Percentiles rank a stretch among this genome's conserved stretches.
phyloP scores from a whole-genome alignment of 2,329 filamentous ascomycete species.

The Leptosphaerulina australis region DNA sequence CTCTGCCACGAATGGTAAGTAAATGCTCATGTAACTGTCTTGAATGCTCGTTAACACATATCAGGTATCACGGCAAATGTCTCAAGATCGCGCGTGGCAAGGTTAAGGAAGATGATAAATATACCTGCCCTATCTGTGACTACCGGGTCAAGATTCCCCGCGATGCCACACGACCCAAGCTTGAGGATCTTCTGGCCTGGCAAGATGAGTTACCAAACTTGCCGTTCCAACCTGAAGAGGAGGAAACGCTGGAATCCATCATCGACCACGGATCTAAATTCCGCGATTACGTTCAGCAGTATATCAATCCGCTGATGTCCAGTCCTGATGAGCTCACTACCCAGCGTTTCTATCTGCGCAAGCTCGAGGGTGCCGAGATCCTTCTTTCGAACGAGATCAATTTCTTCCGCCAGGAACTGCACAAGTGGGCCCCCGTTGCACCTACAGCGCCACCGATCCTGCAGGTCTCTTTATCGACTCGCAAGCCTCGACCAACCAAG shows the following conservation, averaged over 20 bases:
- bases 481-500: slow-evolving; percentile 95
- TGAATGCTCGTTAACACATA: slow-evolving; percentile 31
- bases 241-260: slow-evolving; percentile 83
- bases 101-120: slow-evolving; percentile 97
- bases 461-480: slow-evolving; percentile 85
- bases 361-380: slow-evolving; percentile 96
- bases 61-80: slow-evolving; percentile 97
- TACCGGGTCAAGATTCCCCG: slow-evolving; percentile 96
- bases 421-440: slow-evolving; percentile 92
- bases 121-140: slow-evolving; percentile 97
- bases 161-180: slow-evolving; percentile 91
- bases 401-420: slow-evolving; percentile 92
- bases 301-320: slow-evolving; percentile 80
- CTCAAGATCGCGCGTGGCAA: slow-evolving; percentile 97
- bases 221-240: slow-evolving; percentile 95
- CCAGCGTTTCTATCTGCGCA: slow-evolving; percentile 92
- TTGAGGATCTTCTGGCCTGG: slow-evolving; percentile 86
- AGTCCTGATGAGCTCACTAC: slow-evolving; percentile 87
- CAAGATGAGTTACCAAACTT: slow-evolving; percentile 79
- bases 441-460: slow-evolving; percentile 83
- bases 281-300: slow-evolving; percentile 77
- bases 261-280: slow-evolving; percentile 85
- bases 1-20: slow-evolving; percentile 94
- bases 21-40: not conserved
- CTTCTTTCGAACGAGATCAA: slow-evolving; percentile 93